phyloP scores from a whole-genome alignment of 2,329 filamentous ascomycete species.

The Periglandula ipomoeae region DNA sequence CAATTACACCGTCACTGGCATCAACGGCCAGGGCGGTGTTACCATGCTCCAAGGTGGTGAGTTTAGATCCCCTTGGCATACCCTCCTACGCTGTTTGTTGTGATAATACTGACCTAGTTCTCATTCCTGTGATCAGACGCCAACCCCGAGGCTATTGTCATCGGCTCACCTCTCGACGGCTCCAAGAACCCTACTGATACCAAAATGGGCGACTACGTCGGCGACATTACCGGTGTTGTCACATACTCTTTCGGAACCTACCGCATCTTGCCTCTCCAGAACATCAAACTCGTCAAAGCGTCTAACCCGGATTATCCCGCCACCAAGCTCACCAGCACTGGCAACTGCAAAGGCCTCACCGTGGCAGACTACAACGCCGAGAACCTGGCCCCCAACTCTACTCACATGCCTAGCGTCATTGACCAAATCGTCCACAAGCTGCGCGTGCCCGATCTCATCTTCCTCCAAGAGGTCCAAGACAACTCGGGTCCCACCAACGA shows the following conservation, averaged over 20 bases:
- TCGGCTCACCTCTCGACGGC: slow-evolving; percentile 57
- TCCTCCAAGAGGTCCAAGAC: no score
- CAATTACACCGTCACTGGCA: slow-evolving; percentile 52
- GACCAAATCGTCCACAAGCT: slow-evolving; percentile 57
- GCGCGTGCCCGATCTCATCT: slow-evolving; percentile 54
- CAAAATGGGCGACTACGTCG: slow-evolving; percentile 55
- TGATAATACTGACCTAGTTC: no score
- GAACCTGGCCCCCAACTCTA: slow-evolving; percentile 50
- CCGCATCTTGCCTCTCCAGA: slow-evolving; percentile 54
- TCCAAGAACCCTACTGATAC: slow-evolving; percentile 48
- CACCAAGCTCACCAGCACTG: slow-evolving; percentile 43
- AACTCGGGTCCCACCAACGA: no score
- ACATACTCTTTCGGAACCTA: slow-evolving; percentile 61
- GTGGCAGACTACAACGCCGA: slow-evolving; percentile 62
- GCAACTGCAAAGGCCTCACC: slow-evolving; percentile 52
- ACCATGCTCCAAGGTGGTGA: slow-evolving; percentile 49
- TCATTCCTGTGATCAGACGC: slow-evolving; percentile 36
- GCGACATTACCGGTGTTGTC: slow-evolving; percentile 60
- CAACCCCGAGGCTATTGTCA: slow-evolving; percentile 60
- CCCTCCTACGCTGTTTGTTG: no score
- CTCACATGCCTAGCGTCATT: slow-evolving; percentile 49
- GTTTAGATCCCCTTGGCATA: no score
- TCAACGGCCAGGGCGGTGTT: slow-evolving; percentile 54
- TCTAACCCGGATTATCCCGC: slow-evolving; percentile 38
- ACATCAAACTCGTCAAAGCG: slow-evolving; percentile 37